phyloP scores from a whole-genome alignment of 768 basidiomycete genomes.

The Cystofilobasidium capitatum region DNA sequence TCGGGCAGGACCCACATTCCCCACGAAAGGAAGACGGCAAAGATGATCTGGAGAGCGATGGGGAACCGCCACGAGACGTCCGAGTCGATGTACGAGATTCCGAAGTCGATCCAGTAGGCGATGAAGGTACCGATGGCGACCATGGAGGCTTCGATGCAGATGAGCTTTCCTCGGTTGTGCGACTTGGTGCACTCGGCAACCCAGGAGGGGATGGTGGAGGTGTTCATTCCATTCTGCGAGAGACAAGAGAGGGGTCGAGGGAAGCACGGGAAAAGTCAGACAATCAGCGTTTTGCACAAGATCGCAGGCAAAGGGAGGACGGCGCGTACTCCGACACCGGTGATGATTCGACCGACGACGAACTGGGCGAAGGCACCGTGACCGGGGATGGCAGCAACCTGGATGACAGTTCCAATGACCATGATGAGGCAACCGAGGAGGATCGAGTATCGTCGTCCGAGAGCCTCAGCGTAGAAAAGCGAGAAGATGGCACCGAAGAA shows the following conservation, averaged over 20 bases:
- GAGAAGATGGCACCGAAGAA: conserved; percentile 40
- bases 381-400: conserved; percentile 38
- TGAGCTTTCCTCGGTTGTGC: conserved; percentile 43
- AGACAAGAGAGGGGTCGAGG: neutral
- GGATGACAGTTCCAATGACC: conserved; percentile 43
- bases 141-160: conserved; percentile 43
- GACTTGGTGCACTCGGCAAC: conserved; percentile 45
- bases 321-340: neutral
- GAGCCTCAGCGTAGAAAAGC: conserved; percentile 40
- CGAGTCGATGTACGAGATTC: conserved; percentile 40
- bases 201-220: conserved; percentile 46
- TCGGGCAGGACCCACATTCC: conserved; percentile 42
- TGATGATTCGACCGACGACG: conserved; percentile 37
- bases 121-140: conserved; percentile 41
- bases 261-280: neutral
- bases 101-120: conserved; percentile 44
- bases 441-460: conserved; percentile 42
- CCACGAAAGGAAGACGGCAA: conserved; percentile 40
- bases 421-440: conserved; percentile 30
- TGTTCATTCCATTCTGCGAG: conserved; percentile 41
- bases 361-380: conserved; percentile 39
- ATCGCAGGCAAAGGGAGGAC: neutral
- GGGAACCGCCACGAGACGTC: conserved; percentile 43
- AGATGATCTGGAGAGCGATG: conserved; percentile 33
- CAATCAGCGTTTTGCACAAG: neutral